Base-by-base conservation (phyloP, 257 asterid species). In the Henckelia pumila region DNA sequence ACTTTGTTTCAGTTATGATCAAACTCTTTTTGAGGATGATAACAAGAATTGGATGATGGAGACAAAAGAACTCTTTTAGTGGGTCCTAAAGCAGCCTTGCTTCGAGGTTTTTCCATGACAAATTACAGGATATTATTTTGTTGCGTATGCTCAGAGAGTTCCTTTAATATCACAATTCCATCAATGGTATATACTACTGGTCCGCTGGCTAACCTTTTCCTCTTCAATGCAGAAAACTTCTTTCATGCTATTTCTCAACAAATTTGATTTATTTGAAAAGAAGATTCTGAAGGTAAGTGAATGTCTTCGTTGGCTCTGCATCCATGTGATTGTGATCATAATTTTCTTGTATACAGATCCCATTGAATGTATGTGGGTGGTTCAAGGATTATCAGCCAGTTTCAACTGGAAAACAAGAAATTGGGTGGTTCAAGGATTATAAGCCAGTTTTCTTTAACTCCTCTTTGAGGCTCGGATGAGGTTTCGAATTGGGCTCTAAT, bases 1-100 rank as follows among this genome's bases (percentile, higher is more conserved):
- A 59, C 21, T 55, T 57, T 71, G 50, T 71, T 78, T 70, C 85
- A 94, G 99, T 85, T 94, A 91, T 69, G 99, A 94, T 78, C 96
- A 91, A 75, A 86, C 88, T 56, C 95, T 94, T 65, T 85, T 88
- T 66, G 99, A 94, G 85, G 98, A 94, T 79, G 99, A 91, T 72
- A 88, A 81, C 79, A 88, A 83, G 78, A 91, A 91, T 59, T 84
- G 99, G 61, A 88, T 94, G 96, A 77, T 86, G 91, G 99, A 94
- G 80, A 87, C 98, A 7, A 94, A 85, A 83, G 99, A 94, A 74
- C 97, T 94, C 70, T 91, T 94, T 58, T 96, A 91, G 70, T 94
- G 99, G 99, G 86, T 94, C 73, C 88, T 94, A 21, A 88, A 81
- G 84, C 99, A 94, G 66, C 99, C 96, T 30, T 94, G 99, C 82